A percentile compares a stretch with the other conserved stretches of the same genome.
Evolutionary conservation across 768 basidiomycete species (phyloP).

Genomic region (Gautieria morchelliformis): DNA sequence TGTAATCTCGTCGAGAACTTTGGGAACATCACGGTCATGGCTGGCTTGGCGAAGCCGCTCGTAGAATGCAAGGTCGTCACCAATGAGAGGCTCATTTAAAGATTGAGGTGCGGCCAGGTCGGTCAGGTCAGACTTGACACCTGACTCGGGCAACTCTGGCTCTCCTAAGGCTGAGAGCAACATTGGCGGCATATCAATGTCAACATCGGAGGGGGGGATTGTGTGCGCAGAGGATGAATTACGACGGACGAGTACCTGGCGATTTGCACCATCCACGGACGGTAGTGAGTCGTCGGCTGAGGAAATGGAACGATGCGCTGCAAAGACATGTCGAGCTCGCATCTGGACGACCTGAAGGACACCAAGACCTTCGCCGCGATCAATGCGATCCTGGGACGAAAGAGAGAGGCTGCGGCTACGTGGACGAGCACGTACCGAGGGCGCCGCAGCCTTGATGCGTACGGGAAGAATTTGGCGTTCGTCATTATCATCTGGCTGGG

Average conservation of each 20-base stretch:
- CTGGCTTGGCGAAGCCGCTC: background rate
- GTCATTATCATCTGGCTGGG: constrained; percentile 49
- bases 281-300: constrained; percentile 11
- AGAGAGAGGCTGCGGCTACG: constrained; percentile 57
- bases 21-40: background rate
- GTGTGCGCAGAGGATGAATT: constrained; percentile 28
- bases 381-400: constrained; percentile 28
- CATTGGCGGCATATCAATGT: background rate
- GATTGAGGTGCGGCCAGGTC: background rate
- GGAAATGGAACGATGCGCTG: constrained; percentile 17
- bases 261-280: constrained; percentile 13
- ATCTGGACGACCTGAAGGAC: constrained; percentile 53
- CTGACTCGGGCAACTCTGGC: background rate
- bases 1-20: background rate
- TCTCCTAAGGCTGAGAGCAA: constrained; percentile 1
- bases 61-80: background rate
- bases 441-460: constrained; percentile 10
- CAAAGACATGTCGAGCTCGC: constrained; percentile 50
- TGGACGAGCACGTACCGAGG: constrained; percentile 25
- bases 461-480: constrained; percentile 31
- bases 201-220: background rate
- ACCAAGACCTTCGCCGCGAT: constrained; percentile 32
- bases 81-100: background rate
- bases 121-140: background rate
- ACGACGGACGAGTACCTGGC: constrained; percentile 32